Conservation (phyloP, 2,329 filamentous ascomycete species). For the Sporothrix pseudoabietina region DNA sequence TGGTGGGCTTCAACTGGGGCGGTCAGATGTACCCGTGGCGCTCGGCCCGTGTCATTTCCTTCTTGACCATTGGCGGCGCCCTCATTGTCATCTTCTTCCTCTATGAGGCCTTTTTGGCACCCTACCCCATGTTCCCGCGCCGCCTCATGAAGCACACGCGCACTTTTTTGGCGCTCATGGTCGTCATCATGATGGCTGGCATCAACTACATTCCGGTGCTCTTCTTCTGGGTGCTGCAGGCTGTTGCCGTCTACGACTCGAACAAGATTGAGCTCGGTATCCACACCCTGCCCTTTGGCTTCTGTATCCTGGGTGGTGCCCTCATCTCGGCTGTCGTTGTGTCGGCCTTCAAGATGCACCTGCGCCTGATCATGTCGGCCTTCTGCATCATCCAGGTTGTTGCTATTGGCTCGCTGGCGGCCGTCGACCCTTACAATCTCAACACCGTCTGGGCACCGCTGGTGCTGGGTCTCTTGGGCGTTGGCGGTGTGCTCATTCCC, state of each 20-base stretch:
- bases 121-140: slow-evolving; percentile 18
- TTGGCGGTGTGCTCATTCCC: slow-evolving; percentile 22
- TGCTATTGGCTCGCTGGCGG: slow-evolving; percentile 15
- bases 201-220: slow-evolving; percentile 24
- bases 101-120: slow-evolving; percentile 6
- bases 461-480: background rate
- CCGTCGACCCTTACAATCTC: slow-evolving; percentile 12
- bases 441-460: slow-evolving; percentile 16
- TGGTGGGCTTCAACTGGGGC: slow-evolving; percentile 31
- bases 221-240: slow-evolving; percentile 25
- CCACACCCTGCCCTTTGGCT: slow-evolving; percentile 22
- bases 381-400: slow-evolving; percentile 17
- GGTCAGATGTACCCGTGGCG: slow-evolving; percentile 26
- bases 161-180: slow-evolving; percentile 19
- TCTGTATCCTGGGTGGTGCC: slow-evolving; percentile 9
- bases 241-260: slow-evolving; percentile 13
- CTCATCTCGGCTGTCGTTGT: slow-evolving; percentile 15
- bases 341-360: slow-evolving; percentile 14
- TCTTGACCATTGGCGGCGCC: slow-evolving; percentile 13
- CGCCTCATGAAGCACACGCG: slow-evolving; percentile 11
- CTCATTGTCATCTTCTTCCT: slow-evolving; percentile 7
- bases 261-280: slow-evolving; percentile 4
- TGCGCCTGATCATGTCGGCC: slow-evolving; percentile 15
- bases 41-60: slow-evolving; percentile 24
- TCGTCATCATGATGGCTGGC: slow-evolving; percentile 22